These are phyloP conservation scores for Saccharomyces uvarum DNA, from an alignment of 1,139 yeast genomes.

Conservation along the genomic window DNA sequence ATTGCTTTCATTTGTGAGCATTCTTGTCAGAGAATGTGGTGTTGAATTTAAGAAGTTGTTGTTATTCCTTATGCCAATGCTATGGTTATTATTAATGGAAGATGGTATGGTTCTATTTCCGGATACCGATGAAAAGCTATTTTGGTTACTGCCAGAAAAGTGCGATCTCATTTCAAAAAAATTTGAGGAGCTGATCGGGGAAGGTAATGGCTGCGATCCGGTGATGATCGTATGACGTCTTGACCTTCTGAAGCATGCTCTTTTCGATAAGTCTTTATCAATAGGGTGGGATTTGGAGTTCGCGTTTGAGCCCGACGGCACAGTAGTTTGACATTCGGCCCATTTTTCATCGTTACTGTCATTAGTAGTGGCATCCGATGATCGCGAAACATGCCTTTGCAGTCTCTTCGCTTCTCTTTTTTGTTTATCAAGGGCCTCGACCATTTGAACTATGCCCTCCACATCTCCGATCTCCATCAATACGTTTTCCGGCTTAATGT, in stretches of 20 bases:
- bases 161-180: slow-evolving; percentile 32
- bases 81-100: background rate
- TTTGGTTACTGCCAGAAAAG: slow-evolving; percentile 15
- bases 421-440: slow-evolving; percentile 47
- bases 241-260: slow-evolving; percentile 39
- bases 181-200: slow-evolving; percentile 52
- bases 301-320: background rate
- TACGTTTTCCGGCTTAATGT: slow-evolving; percentile 71
- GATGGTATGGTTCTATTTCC: background rate
- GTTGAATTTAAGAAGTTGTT: background rate
- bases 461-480: slow-evolving; percentile 68
- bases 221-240: slow-evolving; percentile 73
- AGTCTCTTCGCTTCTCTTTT: slow-evolving; percentile 38
- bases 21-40: background rate
- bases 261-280: slow-evolving; percentile 5
- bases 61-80: background rate
- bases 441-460: slow-evolving; percentile 54
- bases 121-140: slow-evolving; percentile 1
- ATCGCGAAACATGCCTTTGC: slow-evolving; percentile 30
- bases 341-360: background rate
- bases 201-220: slow-evolving; percentile 80
- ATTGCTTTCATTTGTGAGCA: background rate
- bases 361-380: background rate
- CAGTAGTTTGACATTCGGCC: background rate
- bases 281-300: slow-evolving; percentile 1